phyloP scores from a whole-genome alignment of 1,284 basidiomycete genomes.

The Ceratobasidium sp. region DNA sequence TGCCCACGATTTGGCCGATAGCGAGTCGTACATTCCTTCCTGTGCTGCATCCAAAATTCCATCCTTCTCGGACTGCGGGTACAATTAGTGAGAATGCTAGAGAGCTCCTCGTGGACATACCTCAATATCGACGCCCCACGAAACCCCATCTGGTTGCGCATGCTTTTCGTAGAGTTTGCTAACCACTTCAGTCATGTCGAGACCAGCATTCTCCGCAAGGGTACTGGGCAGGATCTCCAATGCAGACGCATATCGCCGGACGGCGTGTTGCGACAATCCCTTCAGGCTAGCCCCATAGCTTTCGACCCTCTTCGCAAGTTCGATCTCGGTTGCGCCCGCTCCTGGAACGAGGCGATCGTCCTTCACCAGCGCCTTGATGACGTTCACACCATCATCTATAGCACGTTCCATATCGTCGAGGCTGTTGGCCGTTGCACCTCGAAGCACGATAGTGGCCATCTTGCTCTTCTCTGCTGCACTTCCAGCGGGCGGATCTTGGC shows the following conservation, averaged over 20 bases:
- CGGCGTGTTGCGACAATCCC: constrained; percentile 93
- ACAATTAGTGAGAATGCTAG: neutral
- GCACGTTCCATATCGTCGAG: constrained; percentile 96
- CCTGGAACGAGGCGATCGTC: constrained; percentile 92
- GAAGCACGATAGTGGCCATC: constrained; percentile 92
- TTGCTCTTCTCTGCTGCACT: constrained; percentile 74
- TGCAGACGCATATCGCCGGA: constrained; percentile 88
- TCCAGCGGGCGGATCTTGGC: constrained; percentile 69
- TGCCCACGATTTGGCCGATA: constrained; percentile 90
- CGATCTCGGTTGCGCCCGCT: constrained; percentile 93
- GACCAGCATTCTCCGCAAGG: constrained; percentile 94
- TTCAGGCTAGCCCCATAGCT: constrained; percentile 87
- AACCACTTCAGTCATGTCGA: constrained; percentile 92
- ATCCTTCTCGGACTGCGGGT: constrained; percentile 69
- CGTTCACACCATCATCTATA: constrained; percentile 96
- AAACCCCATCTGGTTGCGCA: constrained; percentile 69
- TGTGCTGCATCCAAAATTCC: constrained; percentile 69
- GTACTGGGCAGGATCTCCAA: constrained; percentile 94
- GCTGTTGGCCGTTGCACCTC: constrained; percentile 95
- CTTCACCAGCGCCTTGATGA: constrained; percentile 91
- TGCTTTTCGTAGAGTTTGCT: constrained; percentile 91
- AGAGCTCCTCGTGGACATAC: constrained; percentile 51
- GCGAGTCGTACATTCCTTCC: constrained; percentile 78
- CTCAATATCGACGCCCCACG: constrained; percentile 93
- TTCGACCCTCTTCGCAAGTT: constrained; percentile 84